Evolutionary conservation across 2,329 filamentous ascomycete genomes (phyloP), one percentile per base, ranked within the genome.

Genomic region (Keithomyces neogunnii): DNA sequence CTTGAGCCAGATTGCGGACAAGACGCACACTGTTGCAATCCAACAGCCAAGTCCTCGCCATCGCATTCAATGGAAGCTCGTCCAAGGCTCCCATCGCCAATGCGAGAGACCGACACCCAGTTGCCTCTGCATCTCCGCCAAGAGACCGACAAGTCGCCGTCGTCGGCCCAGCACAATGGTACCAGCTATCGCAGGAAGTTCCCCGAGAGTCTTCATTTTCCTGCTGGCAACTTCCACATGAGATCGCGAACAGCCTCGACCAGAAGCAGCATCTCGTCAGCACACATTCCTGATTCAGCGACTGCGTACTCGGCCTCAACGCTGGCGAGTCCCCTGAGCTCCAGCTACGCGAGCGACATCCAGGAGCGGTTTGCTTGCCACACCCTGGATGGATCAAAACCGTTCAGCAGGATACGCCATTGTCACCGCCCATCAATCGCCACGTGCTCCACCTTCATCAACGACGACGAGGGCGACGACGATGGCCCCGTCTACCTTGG

Each of bases 381-480:
- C 19, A 56, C 56, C 1, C 45, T 64, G 10, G 56, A 59, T 7
- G 56, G 51, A 1, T 62, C 64, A n/a, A 55, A 58, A 1, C 57
- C 64, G 4, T 43, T 55, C 5, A 62, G 64, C 52, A 58, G 62
- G 19, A 60, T 64, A 49, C 60, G 61, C 40, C 67, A 69, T 59
- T 59, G 66, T 3, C 63, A 66, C 38, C 59, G 62, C 11, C 61
- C 63, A 0, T 68, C 64, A 0, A 68, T 50, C 28, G 67, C 63
- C 2, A 70, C 68, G 3, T 69, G 67, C 31, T 71, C 66, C 11
- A 69, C 68, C 0, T 68, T 67, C 54, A 64, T 69, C 39, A 68
- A 69, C 38, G 65, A 69, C 33, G 66, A 69, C 39, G 68, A 69
- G 38, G 65, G 68, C 33, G 66, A 69, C 6, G 64, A 66, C 36